Evolutionary conservation across 129 eudicot species (phyloP).

Genomic region (Smallanthus sonchifolius): DNA sequence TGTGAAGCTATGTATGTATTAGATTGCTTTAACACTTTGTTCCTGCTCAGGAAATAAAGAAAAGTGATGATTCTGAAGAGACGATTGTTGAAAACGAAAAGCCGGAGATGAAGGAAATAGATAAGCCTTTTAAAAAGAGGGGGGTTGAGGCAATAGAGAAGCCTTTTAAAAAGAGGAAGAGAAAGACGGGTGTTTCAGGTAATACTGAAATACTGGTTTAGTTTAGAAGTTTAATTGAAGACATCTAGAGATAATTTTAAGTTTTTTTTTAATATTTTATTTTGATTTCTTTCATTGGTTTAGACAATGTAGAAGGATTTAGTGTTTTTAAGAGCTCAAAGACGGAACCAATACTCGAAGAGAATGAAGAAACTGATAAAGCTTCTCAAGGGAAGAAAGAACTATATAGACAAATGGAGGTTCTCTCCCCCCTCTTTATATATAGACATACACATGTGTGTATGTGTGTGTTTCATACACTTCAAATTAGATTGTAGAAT

Average conservation of each 20-base stretch:
- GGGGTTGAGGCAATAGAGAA: background rate
- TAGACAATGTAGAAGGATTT: slow-evolving; percentile 74
- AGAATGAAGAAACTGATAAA: slow-evolving; percentile 31
- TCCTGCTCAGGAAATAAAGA: slow-evolving; percentile 54
- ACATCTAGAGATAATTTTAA: background rate
- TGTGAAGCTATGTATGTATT: background rate
- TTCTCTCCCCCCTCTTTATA: slow-evolving; percentile 17
- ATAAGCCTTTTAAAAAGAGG: background rate
- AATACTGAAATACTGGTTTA: background rate
- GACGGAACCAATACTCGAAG: slow-evolving; percentile 35
- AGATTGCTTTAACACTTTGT: slow-evolving; percentile 7
- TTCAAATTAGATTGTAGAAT: slow-evolving; percentile 1
- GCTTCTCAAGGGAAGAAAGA: slow-evolving; percentile 60
- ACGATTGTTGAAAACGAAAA: slow-evolving; percentile 29
- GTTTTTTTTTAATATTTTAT: background rate
- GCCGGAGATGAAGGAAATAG: slow-evolving; percentile 30
- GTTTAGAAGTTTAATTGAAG: background rate
- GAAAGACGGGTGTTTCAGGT: slow-evolving; percentile 53
- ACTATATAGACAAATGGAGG: slow-evolving; percentile 80
- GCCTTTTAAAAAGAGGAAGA: slow-evolving; percentile 66
- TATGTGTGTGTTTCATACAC: background rate
- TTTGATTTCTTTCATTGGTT: slow-evolving; percentile 19
- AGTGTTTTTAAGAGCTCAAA: slow-evolving; percentile 65
- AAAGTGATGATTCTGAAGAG: slow-evolving; percentile 28
- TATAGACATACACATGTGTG: background rate